Conservation (phyloP, 116 monocot genomes). For the Trichopus zeylanicus region DNA sequence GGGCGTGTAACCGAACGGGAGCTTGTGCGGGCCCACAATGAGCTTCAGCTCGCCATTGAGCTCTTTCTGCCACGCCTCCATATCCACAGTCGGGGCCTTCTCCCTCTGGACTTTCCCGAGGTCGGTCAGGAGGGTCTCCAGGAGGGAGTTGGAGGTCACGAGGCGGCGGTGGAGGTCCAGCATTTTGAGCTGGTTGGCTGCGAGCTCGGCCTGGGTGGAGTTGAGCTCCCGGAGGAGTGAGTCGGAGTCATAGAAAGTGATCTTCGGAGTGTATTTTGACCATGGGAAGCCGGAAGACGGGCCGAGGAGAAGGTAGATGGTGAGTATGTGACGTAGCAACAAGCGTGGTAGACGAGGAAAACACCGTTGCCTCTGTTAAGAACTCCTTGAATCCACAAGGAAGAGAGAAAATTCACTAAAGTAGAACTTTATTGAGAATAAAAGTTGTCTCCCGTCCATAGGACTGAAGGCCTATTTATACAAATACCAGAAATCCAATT, state of each 20-base stretch:
- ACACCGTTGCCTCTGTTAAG: too few species aligned
- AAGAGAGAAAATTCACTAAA: too few species aligned
- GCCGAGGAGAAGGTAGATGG: constrained; percentile 14
- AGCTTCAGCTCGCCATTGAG: constrained; percentile 29
- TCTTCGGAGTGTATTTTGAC: constrained; percentile 1
- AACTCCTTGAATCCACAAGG: too few species aligned
- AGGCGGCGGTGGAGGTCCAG: constrained; percentile 14
- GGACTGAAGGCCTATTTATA: too few species aligned
- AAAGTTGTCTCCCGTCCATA: too few species aligned
- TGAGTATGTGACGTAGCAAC: too few species aligned
- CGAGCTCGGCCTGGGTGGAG: constrained; percentile 15
- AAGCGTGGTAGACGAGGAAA: too few species aligned
- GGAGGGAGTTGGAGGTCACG: constrained; percentile 20
- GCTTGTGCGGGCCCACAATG: constrained; percentile 25
- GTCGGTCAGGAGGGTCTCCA: constrained; percentile 26
- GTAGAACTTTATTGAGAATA: too few species aligned
- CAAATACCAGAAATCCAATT: too few species aligned
- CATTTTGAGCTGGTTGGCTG: neutral
- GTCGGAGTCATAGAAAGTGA: constrained; percentile 14
- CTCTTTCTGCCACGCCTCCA: constrained; percentile 10
- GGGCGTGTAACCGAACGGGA: constrained; percentile 23
- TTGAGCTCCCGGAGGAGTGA: constrained; percentile 24
- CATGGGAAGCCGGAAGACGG: neutral
- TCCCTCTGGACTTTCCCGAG: constrained; percentile 2
- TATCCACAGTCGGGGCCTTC: neutral